Evolutionary conservation across 495 filamentous ascomycete species (phyloP).

Genomic region (Mycothermus thermophilus): DNA sequence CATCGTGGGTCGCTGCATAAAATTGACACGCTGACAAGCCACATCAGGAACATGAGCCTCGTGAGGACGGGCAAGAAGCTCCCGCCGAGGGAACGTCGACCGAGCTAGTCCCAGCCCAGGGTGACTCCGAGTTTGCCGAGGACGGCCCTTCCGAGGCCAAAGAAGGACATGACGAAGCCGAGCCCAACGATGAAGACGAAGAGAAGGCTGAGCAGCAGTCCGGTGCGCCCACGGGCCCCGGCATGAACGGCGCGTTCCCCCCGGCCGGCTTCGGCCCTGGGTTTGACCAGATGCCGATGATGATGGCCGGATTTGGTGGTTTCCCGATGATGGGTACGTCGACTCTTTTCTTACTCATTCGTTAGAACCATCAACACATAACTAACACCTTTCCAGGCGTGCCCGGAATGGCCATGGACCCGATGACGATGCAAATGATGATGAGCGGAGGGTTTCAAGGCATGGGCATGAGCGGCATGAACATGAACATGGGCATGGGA

Average conservation of each 20-base stretch:
- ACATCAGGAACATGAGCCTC: conserved; percentile 4
- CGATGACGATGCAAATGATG: conserved; percentile 86
- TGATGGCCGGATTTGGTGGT: conserved; percentile 56
- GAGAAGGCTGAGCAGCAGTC: conserved; percentile 20
- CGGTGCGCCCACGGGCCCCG: conserved; percentile 21
- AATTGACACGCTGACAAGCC: conserved; percentile 4
- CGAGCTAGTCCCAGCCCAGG: conserved; percentile 1
- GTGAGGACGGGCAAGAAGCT: conserved; percentile 3
- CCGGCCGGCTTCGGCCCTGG: conserved; percentile 53
- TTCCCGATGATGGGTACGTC: conserved; percentile 80
- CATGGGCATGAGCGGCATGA: conserved; percentile 90
- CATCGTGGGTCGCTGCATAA: background rate
- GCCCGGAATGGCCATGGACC: conserved; percentile 75
- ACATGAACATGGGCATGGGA: conserved; percentile 77
- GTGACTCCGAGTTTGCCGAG: conserved; percentile 14
- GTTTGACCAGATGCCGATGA: conserved; percentile 61
- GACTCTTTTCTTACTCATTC: background rate
- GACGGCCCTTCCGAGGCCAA: too few relatives aligned
- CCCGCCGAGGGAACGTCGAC: conserved; percentile 1
- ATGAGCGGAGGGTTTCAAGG: conserved; percentile 61
- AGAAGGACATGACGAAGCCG: background rate
- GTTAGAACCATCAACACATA: background rate
- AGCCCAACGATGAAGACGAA: conserved; percentile 7
- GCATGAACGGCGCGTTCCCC: conserved; percentile 41
- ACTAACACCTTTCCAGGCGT: conserved; percentile 42